A percentile compares a stretch with the other conserved stretches of the same genome.
Conservation (phyloP, 2,329 filamentous ascomycete species). For the Talaromyces islandicus region DNA sequence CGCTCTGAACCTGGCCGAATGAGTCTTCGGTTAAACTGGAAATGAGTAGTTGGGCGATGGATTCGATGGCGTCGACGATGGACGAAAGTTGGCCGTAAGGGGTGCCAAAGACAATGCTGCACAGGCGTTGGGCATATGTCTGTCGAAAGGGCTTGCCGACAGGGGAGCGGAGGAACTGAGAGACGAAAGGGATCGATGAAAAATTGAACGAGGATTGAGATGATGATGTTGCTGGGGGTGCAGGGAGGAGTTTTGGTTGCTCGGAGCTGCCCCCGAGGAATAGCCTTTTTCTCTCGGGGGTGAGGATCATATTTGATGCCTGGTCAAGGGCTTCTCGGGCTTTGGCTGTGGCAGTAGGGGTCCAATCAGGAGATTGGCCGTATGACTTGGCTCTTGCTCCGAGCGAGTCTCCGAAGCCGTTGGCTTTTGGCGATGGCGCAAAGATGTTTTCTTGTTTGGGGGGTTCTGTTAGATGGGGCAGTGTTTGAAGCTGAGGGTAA, state of each 20-base stretch:
- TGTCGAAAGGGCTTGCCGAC: constrained; percentile 66
- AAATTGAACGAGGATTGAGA: constrained; percentile 35
- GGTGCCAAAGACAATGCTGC: constrained; percentile 63
- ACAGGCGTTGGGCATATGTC: constrained; percentile 60
- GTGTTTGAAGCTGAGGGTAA: constrained; percentile 34
- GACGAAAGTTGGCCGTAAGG: constrained; percentile 65
- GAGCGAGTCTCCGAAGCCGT: constrained; percentile 34
- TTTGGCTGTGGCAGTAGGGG: constrained; percentile 32
- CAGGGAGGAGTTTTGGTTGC: constrained; percentile 33
- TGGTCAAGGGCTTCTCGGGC: constrained; percentile 32
- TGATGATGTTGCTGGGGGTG: neutral
- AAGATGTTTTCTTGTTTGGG: constrained; percentile 45
- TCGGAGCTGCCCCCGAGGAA: constrained; percentile 27
- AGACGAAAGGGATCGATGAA: constrained; percentile 44
- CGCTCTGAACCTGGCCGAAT: constrained; percentile 78
- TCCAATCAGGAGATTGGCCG: constrained; percentile 41
- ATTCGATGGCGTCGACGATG: constrained; percentile 66
- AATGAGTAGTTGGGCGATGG: constrained; percentile 63
- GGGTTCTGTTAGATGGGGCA: constrained; percentile 46
- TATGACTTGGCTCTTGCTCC: constrained; percentile 42
- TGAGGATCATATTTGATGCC: constrained; percentile 34
- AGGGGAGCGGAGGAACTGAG: constrained; percentile 44
- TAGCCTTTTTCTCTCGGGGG: constrained; percentile 35
- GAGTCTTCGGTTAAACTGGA: constrained; percentile 73
- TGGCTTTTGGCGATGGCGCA: constrained; percentile 32